Percentiles rank a stretch among this genome's conserved stretches.
Conservation (phyloP, 352 stramenopile genomes). For the Phytophthora rubi region DNA sequence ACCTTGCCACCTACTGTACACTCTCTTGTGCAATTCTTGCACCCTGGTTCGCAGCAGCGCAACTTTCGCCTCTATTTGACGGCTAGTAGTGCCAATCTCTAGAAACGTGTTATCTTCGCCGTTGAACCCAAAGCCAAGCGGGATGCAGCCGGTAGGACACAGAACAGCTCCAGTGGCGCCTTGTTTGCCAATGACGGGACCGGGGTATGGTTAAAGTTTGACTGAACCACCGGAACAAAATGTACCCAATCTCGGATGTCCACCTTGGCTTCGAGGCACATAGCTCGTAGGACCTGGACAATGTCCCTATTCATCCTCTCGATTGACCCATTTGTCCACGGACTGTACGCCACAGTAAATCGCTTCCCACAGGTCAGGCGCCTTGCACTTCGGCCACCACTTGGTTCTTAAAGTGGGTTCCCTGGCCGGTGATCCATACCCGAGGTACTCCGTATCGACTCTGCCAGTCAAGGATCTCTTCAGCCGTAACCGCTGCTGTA, state of each 20-base stretch:
- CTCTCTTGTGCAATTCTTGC: conserved; percentile 23
- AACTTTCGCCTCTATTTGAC: conserved; percentile 5
- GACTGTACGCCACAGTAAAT: conserved; percentile 30
- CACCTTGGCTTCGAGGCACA: conserved; percentile 14
- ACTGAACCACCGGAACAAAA: conserved; percentile 30
- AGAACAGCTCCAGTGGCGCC: conserved; percentile 36
- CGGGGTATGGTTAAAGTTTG: conserved; percentile 41
- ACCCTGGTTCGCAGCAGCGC: not conserved
- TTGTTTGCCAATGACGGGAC: conserved; percentile 25
- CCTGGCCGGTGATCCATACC: conserved; percentile 35
- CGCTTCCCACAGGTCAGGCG: conserved; percentile 12
- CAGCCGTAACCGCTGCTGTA: conserved; percentile 10
- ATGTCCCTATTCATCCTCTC: conserved; percentile 43
- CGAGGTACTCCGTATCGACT: conserved; percentile 30
- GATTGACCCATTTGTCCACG: conserved; percentile 41
- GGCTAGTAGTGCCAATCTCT: not conserved
- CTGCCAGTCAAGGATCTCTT: conserved; percentile 35
- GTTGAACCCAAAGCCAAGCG: conserved; percentile 3
- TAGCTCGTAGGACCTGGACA: conserved; percentile 25
- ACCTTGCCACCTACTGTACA: not conserved
- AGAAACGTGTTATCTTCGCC: not conserved
- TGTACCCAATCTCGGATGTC: conserved; percentile 23
- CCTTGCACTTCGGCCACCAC: conserved; percentile 23
- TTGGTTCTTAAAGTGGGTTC: conserved; percentile 45
- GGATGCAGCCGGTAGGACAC: not conserved